Evolutionary conservation across 1,139 yeast species (phyloP), one percentile per base, ranked within the genome.

Genomic region (Kurtzmaniella quercitrusa): DNA sequence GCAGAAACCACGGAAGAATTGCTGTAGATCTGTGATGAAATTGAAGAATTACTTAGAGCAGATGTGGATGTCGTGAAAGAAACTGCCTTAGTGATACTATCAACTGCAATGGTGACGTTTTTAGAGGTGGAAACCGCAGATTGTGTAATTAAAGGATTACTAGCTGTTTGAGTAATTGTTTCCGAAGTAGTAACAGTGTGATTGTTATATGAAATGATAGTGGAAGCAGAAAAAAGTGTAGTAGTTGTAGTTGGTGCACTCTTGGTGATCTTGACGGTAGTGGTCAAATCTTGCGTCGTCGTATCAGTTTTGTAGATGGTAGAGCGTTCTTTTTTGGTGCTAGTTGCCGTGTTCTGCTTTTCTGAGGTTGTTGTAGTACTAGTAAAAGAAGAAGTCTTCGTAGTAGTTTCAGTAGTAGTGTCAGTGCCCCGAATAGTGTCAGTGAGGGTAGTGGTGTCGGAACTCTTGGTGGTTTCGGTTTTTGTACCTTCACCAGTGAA

Each of bases 121-220:
- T 52, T 46, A 8, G 52, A 36, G 29, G 48, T 46, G 2, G 56
- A 46, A 10, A 51, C 50, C 2, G 56, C 60, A 6, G 60, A 42
- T 10, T 57, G 53, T 6, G 69, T 57, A 11, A 54, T 50, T 41
- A 66, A 58, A 6, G 73, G 73, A 43, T 66, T 54, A 25, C 52
- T 44, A 25, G 50, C 50, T 1, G 66, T 57, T n/a, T 51, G 48
- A 3, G 61, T 48, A 31, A 60, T 44, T 14, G 60, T 46, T 41
- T 51, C 55, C 10, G 45, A 41, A 3, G 57, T 40, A 34, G 64
- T 51, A 2, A 53, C 34, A 6, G 59, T 56, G 12, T 47, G 48
- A 43, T 37, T 60, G 3, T 55, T 46, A n/a, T 58, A 50, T n/a
- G 50, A 41, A 9, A 62, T 65, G 1, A 51, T 51, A 4, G 57